These are phyloP conservation scores for Tolypocladium cylindrosporum DNA, from an alignment of 2,329 filamentous ascomycete genomes.

Conservation along the genomic window DNA sequence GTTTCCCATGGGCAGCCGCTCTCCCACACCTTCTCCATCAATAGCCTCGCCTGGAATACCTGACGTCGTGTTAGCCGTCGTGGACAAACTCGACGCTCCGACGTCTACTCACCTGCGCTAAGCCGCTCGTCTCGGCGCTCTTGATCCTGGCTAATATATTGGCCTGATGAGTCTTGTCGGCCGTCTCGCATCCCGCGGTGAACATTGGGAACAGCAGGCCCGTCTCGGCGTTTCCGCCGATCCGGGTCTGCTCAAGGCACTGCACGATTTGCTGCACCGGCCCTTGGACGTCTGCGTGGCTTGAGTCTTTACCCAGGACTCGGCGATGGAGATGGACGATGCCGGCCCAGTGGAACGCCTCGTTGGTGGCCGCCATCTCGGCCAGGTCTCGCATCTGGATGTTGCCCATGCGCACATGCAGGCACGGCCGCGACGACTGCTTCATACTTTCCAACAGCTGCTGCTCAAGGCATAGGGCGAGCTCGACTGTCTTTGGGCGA, in stretches of 20 bases:
- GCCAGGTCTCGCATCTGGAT: conserved; percentile 46
- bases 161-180: conserved; percentile 41
- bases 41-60: conserved; percentile 47
- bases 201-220: conserved; percentile 75
- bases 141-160: conserved; percentile 57
- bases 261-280: conserved; percentile 54
- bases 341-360: conserved; percentile 71
- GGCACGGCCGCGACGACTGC: conserved; percentile 29
- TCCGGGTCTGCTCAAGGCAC: conserved; percentile 50
- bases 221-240: conserved; percentile 61
- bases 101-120: conserved; percentile 57
- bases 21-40: conserved; percentile 63
- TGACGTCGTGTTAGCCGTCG: conserved; percentile 12
- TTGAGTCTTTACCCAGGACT: conserved; percentile 51
- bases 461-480: conserved; percentile 48
- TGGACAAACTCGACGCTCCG: background rate
- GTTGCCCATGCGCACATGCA: conserved; percentile 35
- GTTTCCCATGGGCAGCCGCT: conserved; percentile 60
- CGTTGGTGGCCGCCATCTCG: conserved; percentile 63
- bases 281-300: conserved; percentile 50
- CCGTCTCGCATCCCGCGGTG: conserved; percentile 68
- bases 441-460: conserved; percentile 50
- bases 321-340: conserved; percentile 67
- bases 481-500: conserved; percentile 24
- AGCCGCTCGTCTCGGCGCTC: conserved; percentile 61